Conservation (phyloP, 1,139 yeast species). For the Hyphopichia burtonii region DNA sequence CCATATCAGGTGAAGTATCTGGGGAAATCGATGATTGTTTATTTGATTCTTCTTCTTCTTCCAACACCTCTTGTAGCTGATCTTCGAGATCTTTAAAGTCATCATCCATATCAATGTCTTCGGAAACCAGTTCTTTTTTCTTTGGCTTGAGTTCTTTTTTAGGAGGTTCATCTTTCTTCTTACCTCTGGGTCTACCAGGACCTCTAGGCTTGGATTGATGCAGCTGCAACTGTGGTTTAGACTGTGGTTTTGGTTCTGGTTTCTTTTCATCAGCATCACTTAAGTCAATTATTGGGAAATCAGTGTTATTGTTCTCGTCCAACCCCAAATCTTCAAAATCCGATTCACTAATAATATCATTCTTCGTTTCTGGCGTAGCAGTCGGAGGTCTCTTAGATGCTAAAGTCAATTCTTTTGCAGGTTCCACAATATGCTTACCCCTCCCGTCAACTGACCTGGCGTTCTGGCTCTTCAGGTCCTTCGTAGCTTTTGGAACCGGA, state of each 20-base stretch:
- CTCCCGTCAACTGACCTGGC: too few species aligned
- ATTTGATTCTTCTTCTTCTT: slow-evolving; percentile 17
- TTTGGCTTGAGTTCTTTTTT: slow-evolving; percentile 1
- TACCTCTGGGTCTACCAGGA: slow-evolving; percentile 1
- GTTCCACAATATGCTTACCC: too few species aligned
- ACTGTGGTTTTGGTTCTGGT: neutral
- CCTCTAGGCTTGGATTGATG: neutral
- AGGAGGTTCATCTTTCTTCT: slow-evolving; percentile 2
- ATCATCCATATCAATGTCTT: slow-evolving; percentile 30
- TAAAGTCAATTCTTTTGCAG: neutral
- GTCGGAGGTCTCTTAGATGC: slow-evolving; percentile 17
- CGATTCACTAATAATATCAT: slow-evolving; percentile 26
- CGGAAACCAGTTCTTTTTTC: slow-evolving; percentile 4
- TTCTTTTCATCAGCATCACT: slow-evolving; percentile 3
- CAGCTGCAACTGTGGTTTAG: too few species aligned
- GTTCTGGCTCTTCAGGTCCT: too few species aligned
- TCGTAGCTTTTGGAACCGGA: too few species aligned
- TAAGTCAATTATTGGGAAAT: slow-evolving; percentile 11
- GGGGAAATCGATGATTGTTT: neutral
- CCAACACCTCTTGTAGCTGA: slow-evolving; percentile 44
- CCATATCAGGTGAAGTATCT: neutral
- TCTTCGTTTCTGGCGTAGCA: slow-evolving; percentile 8
- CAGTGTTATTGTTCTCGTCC: slow-evolving; percentile 7
- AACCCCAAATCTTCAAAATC: slow-evolving; percentile 26
- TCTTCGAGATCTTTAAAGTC: slow-evolving; percentile 48